Percentiles rank a stretch among this genome's conserved stretches.
These are phyloP conservation scores for Colletotrichum eremochloae DNA, from an alignment of 2,329 filamentous ascomycete species.

Conservation along the genomic window DNA sequence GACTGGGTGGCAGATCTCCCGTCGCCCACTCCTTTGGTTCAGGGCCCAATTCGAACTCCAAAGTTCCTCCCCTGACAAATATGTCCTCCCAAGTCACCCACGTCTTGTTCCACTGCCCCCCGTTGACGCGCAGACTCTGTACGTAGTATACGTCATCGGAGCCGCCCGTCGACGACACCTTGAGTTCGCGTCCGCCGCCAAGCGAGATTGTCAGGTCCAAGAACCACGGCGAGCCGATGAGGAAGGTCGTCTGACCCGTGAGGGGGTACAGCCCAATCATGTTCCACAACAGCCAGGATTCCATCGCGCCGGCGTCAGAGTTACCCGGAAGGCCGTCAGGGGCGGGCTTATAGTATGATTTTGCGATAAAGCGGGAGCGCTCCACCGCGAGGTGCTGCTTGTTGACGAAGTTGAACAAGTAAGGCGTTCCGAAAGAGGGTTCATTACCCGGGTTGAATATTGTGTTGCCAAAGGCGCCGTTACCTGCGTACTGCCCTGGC, in stretches of 20 bases:
- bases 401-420: slow-evolving; percentile 76
- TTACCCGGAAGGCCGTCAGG: slow-evolving; percentile 75
- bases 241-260: slow-evolving; percentile 76
- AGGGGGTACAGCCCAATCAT: slow-evolving; percentile 78
- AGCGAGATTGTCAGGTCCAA: slow-evolving; percentile 70
- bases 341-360: slow-evolving; percentile 69
- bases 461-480: slow-evolving; percentile 62
- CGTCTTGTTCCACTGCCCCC: slow-evolving; percentile 69
- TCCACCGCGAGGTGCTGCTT: slow-evolving; percentile 72
- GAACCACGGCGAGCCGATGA: slow-evolving; percentile 76
- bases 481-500: slow-evolving; percentile 57
- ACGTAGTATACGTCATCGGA: slow-evolving; percentile 68
- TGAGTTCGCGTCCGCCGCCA: slow-evolving; percentile 65
- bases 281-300: slow-evolving; percentile 77
- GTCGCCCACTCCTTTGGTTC: slow-evolving; percentile 68
- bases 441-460: slow-evolving; percentile 79
- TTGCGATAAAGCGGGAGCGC: slow-evolving; percentile 70
- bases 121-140: slow-evolving; percentile 76
- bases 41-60: slow-evolving; percentile 74
- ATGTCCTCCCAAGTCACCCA: slow-evolving; percentile 78
- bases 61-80: slow-evolving; percentile 71
- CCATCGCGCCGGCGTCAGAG: slow-evolving; percentile 80
- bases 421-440: slow-evolving; percentile 75
- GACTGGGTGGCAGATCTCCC: slow-evolving; percentile 72
- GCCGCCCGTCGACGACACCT: slow-evolving; percentile 66